Evolutionary conservation across 257 asterid genomes (phyloP).

Genomic region (Parsonsia alboflavescens): DNA sequence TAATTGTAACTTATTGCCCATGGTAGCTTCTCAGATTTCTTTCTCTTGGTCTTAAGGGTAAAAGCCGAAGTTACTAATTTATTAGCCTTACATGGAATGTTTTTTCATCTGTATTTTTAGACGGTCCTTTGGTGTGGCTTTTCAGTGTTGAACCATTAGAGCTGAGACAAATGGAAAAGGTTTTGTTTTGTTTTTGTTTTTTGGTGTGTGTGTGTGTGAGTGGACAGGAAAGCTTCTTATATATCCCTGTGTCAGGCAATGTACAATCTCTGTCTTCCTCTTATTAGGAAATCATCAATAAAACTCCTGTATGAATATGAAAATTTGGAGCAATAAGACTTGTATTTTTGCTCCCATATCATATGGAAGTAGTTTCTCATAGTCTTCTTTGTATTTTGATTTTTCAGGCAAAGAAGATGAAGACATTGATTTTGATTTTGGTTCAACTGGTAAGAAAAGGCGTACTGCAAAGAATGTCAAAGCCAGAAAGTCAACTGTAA

Average conservation of each 20-base stretch:
- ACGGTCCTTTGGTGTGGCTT: no score
- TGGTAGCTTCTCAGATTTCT: not conserved
- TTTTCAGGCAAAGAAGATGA: constrained; percentile 70
- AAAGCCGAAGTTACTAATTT: not conserved
- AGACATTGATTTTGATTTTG: constrained; percentile 56
- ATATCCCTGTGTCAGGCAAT: no score
- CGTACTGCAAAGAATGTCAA: constrained; percentile 56
- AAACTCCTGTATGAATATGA: not conserved
- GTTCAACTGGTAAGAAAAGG: constrained; percentile 77
- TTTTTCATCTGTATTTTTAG: not conserved
- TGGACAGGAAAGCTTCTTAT: not conserved
- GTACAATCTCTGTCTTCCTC: not conserved
- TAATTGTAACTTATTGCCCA: not conserved
- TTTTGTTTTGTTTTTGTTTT: not conserved
- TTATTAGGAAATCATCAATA: not conserved
- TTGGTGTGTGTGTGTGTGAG: no score
- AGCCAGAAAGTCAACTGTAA: constrained; percentile 58
- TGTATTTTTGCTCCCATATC: not conserved
- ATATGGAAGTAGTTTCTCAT: not conserved
- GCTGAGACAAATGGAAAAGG: not conserved
- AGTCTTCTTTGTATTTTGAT: constrained; percentile 5
- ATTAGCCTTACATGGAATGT: not conserved
- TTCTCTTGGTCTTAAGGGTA: not conserved
- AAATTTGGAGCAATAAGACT: not conserved
- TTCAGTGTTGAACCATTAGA: not conserved